These are phyloP conservation scores for Ophiostoma angusticollis DNA, from an alignment of 2,329 filamentous ascomycete genomes.

Conservation along the genomic window DNA sequence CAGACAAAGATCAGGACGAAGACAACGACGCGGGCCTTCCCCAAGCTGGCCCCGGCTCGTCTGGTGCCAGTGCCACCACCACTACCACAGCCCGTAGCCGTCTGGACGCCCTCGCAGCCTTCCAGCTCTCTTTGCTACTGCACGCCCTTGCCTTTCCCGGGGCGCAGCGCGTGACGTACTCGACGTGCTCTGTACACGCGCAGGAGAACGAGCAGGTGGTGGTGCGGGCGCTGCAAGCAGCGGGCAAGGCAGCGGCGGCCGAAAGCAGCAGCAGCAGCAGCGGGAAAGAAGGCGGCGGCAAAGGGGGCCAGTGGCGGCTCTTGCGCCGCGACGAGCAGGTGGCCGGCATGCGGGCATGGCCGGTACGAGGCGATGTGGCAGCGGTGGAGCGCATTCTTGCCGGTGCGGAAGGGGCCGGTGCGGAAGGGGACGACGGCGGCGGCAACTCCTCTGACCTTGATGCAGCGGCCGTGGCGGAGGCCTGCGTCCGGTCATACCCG, in stretches of 20 bases:
- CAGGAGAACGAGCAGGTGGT: conserved; percentile 87
- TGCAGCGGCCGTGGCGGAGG: conserved; percentile 43
- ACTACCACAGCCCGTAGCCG: conserved; percentile 53
- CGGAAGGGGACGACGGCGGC: not conserved
- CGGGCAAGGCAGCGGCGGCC: too few relatives aligned
- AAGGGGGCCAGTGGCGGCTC: conserved; percentile 63
- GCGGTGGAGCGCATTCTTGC: not conserved
- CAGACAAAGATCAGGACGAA: conserved; percentile 16
- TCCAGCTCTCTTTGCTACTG: conserved; percentile 69
- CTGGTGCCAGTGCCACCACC: too few relatives aligned
- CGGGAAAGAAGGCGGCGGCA: too few relatives aligned
- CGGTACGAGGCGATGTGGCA: conserved; percentile 45
- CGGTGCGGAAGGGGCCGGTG: not conserved
- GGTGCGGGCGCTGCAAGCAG: conserved; percentile 52
- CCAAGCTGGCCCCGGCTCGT: too few relatives aligned
- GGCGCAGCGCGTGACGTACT: conserved; percentile 71
- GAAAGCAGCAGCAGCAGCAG: too few relatives aligned
- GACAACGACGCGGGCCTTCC: too few relatives aligned
- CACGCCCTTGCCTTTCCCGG: conserved; percentile 75
- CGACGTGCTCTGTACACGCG: conserved; percentile 79
- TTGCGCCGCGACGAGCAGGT: conserved; percentile 61
- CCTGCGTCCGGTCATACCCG: conserved; percentile 70
- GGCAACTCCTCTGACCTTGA: not conserved
- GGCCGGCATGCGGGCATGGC: conserved; percentile 63
- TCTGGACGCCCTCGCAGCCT: conserved; percentile 60